Evolutionary conservation across 2,329 filamentous ascomycete species (phyloP).

Genomic region (Fusarium concolor): DNA sequence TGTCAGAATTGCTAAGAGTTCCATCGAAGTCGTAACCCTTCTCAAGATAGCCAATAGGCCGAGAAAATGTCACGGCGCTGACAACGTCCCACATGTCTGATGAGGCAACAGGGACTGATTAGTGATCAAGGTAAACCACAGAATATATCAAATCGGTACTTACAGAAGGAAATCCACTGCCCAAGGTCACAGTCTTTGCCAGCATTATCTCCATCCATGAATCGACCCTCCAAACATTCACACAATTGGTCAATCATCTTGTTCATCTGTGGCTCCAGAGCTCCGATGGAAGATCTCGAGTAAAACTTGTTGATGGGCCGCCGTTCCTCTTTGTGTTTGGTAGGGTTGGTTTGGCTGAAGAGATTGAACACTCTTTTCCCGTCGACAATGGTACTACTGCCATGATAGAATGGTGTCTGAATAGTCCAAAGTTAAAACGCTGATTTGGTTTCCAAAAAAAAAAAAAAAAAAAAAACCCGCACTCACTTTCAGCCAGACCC

Average conservation of each 20-base stretch:
- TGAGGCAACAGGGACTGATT: no score
- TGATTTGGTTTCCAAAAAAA: no score
- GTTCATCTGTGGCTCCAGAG: slow-evolving; percentile 47
- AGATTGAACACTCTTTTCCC: slow-evolving; percentile 44
- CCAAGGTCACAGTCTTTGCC: background rate
- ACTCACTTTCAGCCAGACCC: slow-evolving; percentile 50
- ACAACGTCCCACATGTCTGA: background rate
- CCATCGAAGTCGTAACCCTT: background rate
- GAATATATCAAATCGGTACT: background rate
- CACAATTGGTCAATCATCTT: slow-evolving; percentile 42
- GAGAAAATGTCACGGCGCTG: background rate
- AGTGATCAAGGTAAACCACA: no score
- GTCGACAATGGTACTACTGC: slow-evolving; percentile 43
- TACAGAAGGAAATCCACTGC: background rate
- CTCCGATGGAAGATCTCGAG: slow-evolving; percentile 29
- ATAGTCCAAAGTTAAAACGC: no score
- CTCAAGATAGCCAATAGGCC: background rate
- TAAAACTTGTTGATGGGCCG: slow-evolving; percentile 48
- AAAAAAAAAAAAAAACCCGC: background rate
- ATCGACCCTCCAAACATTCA: background rate
- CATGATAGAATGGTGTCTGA: slow-evolving; percentile 45
- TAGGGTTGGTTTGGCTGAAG: slow-evolving; percentile 43
- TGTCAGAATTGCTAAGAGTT: background rate
- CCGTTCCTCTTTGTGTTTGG: slow-evolving; percentile 37
- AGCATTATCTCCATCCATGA: background rate